Conservation (phyloP, 2,329 filamentous ascomycete genomes). For the Fusarium acutatum region DNA sequence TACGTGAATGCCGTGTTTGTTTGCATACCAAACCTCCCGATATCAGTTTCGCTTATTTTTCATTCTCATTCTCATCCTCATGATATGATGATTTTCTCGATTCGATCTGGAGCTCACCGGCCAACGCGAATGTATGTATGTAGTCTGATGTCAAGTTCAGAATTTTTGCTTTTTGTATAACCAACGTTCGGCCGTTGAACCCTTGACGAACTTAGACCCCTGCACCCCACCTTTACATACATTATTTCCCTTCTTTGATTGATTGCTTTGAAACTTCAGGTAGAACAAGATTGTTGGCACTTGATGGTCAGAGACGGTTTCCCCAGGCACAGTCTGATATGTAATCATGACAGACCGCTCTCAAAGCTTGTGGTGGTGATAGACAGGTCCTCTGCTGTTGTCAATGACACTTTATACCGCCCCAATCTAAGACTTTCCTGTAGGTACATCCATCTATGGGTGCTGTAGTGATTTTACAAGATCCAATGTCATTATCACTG, state of each 20-base stretch:
- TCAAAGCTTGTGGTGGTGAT: neutral
- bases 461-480: neutral
- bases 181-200: slow-evolving; percentile 1
- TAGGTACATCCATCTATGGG: neutral
- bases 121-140: neutral
- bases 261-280: neutral
- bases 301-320: slow-evolving; percentile 4
- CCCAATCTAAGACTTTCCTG: neutral
- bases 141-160: neutral
- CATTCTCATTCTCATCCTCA: neutral
- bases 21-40: slow-evolving; percentile 1
- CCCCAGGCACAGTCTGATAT: slow-evolving; percentile 2
- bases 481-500: neutral
- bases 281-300: slow-evolving; percentile 9
- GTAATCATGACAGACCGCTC: neutral
- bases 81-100: neutral
- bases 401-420: neutral
- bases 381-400: neutral
- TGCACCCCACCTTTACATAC: slow-evolving; percentile 9
- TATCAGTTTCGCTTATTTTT: neutral
- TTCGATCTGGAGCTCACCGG: neutral
- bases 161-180: slow-evolving; percentile 5
- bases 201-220: slow-evolving; percentile 11
- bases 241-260: neutral
- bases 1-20: neutral